phyloP scores from a whole-genome alignment of 257 asterid genomes.

The Lavandula angustifolia region DNA sequence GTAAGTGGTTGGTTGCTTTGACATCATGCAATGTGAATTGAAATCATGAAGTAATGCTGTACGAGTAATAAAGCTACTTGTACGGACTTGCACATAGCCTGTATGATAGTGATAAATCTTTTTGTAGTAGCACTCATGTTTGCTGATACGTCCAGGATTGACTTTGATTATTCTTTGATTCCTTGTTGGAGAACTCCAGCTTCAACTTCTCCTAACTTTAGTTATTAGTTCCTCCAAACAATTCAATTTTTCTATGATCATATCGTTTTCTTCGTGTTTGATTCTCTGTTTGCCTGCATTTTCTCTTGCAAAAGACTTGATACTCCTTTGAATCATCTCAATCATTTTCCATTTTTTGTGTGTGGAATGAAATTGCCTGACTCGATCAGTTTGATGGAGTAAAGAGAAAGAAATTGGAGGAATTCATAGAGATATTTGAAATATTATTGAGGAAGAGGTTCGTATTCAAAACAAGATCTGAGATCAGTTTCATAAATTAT shows the following conservation, averaged over 20 bases:
- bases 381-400: neutral
- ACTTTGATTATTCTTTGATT: neutral
- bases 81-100: constrained; percentile 19
- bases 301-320: neutral
- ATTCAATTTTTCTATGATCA: neutral
- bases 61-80: neutral
- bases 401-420: neutral
- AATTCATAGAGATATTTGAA: neutral
- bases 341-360: neutral
- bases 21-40: constrained; percentile 5
- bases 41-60: constrained; percentile 13
- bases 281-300: neutral
- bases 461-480: too few species aligned
- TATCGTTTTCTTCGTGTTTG: neutral
- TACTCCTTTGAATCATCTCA: neutral
- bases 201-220: too few species aligned
- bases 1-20: constrained; percentile 47
- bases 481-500: too few species aligned
- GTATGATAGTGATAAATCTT: neutral
- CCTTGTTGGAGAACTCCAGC: neutral
- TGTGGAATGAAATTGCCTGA: neutral
- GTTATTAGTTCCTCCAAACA: neutral
- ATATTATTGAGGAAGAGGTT: neutral
- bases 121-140: constrained; percentile 15
- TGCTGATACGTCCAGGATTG: neutral